phyloP scores from a whole-genome alignment of 495 filamentous ascomycete species.

The Evansstolkia leycettana region DNA sequence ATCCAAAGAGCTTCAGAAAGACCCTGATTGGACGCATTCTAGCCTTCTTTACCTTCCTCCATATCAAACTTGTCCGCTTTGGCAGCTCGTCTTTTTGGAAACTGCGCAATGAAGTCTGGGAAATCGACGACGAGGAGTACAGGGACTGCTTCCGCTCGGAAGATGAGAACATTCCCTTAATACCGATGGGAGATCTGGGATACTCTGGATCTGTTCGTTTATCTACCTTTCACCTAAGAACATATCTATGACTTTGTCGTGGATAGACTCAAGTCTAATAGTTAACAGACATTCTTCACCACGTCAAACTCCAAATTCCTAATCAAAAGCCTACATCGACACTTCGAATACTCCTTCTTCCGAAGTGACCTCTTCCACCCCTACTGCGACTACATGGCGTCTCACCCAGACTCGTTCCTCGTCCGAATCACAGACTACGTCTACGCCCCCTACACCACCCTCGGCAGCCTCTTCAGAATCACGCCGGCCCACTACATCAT shows the following conservation, averaged over 20 bases:
- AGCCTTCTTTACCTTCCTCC: constrained; percentile 24
- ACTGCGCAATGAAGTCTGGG: constrained; percentile 32
- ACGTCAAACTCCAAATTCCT: constrained; percentile 48
- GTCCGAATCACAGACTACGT: constrained; percentile 61
- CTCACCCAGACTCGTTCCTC: constrained; percentile 42
- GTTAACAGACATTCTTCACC: constrained; percentile 48
- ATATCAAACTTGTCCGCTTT: constrained; percentile 21
- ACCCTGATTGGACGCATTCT: constrained; percentile 15
- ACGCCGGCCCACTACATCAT: constrained; percentile 56
- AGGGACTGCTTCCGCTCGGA: constrained; percentile 33
- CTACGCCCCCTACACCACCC: constrained; percentile 33
- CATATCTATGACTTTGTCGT: no score
- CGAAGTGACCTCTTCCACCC: constrained; percentile 45
- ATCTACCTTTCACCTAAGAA: neutral
- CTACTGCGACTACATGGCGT: constrained; percentile 47
- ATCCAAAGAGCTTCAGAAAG: constrained; percentile 16
- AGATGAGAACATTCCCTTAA: constrained; percentile 19
- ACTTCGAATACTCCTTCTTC: constrained; percentile 59
- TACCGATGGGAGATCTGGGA: constrained; percentile 43
- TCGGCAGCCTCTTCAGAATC: constrained; percentile 41
- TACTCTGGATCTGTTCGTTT: constrained; percentile 42
- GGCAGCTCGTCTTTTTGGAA: constrained; percentile 14
- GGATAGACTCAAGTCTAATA: no score
- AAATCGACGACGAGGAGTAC: constrained; percentile 42
- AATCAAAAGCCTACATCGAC: constrained; percentile 53